Evolutionary conservation across 352 stramenopile genomes (phyloP).

Genomic region (Pythium periplocum): DNA sequence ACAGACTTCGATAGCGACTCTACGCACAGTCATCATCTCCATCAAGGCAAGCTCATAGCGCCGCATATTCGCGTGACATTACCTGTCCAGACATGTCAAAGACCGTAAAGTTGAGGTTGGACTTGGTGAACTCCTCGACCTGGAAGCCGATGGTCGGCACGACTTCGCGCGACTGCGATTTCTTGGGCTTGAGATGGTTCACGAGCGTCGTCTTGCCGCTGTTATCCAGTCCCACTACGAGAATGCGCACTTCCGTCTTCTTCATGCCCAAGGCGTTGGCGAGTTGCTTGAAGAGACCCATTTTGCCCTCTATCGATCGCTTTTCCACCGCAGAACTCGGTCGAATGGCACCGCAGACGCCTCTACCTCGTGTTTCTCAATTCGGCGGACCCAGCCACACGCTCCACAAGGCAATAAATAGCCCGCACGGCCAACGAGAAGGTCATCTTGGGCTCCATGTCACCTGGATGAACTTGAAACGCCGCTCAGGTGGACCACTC

Average conservation of each 20-base stretch:
- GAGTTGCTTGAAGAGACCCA: conserved; percentile 86
- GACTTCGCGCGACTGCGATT: conserved; percentile 76
- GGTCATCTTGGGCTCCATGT: too few relatives aligned
- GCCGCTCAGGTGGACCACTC: conserved; percentile 10
- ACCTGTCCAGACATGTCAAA: conserved; percentile 88
- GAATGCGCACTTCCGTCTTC: conserved; percentile 81
- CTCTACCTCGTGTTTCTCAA: too few relatives aligned
- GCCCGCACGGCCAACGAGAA: too few relatives aligned
- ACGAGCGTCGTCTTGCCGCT: conserved; percentile 91
- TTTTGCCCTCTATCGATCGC: conserved; percentile 14
- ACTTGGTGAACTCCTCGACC: conserved; percentile 86
- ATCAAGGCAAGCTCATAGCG: too few relatives aligned
- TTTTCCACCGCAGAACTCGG: too few relatives aligned
- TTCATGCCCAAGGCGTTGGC: conserved; percentile 72
- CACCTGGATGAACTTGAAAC: neutral
- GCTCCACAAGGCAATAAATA: too few relatives aligned
- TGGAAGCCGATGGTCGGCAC: conserved; percentile 89
- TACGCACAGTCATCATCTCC: too few relatives aligned
- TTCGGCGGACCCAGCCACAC: too few relatives aligned
- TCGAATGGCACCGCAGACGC: too few relatives aligned
- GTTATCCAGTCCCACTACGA: conserved; percentile 88
- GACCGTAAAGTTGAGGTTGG: conserved; percentile 90
- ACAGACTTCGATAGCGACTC: conserved; percentile 72
- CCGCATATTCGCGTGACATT: too few relatives aligned
- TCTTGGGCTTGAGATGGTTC: conserved; percentile 89